A percentile compares a stretch with the other conserved stretches of the same genome.
Evolutionary conservation across 2,329 filamentous ascomycete genomes (phyloP).

Genomic region (Microdochium bolleyi): DNA sequence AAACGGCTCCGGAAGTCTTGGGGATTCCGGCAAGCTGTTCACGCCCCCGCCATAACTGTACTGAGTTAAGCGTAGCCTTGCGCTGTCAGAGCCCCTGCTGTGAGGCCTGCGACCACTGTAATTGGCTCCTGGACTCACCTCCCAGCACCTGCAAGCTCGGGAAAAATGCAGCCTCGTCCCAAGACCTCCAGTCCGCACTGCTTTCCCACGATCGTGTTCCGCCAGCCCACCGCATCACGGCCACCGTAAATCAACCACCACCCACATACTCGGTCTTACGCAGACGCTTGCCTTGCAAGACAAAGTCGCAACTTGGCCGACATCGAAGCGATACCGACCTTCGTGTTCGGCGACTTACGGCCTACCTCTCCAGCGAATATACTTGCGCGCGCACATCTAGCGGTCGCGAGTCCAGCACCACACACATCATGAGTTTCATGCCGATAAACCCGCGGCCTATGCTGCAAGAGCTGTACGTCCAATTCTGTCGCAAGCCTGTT

Average conservation of each 20-base stretch:
- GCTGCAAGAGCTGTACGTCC: constrained; percentile 81
- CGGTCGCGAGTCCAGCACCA: not conserved
- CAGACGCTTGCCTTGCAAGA: too few species aligned
- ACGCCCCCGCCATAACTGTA: not conserved
- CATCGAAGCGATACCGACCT: too few species aligned
- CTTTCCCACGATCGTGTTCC: not conserved
- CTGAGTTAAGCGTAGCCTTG: not conserved
- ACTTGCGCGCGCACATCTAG: not conserved
- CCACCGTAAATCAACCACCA: not conserved
- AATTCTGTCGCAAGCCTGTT: not conserved
- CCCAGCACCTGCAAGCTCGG: not conserved
- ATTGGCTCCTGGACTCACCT: not conserved
- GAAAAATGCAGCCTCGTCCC: not conserved
- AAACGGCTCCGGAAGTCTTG: too few species aligned
- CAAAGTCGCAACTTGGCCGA: too few species aligned
- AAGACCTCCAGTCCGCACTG: not conserved
- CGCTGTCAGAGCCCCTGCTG: not conserved
- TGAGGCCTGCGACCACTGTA: not conserved
- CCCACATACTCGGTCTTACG: too few species aligned
- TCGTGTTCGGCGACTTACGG: too few species aligned
- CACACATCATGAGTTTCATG: constrained; percentile 47
- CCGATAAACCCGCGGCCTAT: constrained; percentile 95
- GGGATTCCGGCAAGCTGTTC: not conserved
- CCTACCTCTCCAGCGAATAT: too few species aligned
- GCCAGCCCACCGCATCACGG: not conserved